Conservation (phyloP, 2,329 filamentous ascomycete genomes). For the Stagonosporopsis chrysanthemi region DNA sequence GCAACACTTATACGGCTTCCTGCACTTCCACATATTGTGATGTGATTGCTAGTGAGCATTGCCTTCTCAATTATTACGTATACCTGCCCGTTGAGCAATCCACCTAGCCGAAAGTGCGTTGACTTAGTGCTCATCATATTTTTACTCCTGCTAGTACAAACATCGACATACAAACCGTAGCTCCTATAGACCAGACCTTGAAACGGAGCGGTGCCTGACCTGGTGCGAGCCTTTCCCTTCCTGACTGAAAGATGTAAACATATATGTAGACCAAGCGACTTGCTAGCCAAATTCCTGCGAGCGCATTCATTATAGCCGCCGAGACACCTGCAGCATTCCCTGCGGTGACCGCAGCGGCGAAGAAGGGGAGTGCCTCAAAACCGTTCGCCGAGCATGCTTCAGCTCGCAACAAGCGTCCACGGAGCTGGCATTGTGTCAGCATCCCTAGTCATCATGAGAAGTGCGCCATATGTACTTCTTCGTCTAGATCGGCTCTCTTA, state of each 20-base stretch:
- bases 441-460: background rate
- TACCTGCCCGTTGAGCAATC: too few species aligned
- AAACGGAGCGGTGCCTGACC: slow-evolving; percentile 6
- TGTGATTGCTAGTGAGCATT: too few species aligned
- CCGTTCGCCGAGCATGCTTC: slow-evolving; percentile 5
- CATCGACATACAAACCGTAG: background rate
- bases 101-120: too few species aligned
- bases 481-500: slow-evolving; percentile 1
- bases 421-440: background rate
- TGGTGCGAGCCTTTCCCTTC: background rate
- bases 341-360: slow-evolving; percentile 4
- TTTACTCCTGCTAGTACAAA: slow-evolving; percentile 4
- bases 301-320: background rate
- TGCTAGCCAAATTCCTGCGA: background rate
- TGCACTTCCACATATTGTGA: too few species aligned
- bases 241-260: slow-evolving; percentile 3
- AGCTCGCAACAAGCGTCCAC: slow-evolving; percentile 1
- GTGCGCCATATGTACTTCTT: background rate
- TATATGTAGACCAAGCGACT: slow-evolving; percentile 3
- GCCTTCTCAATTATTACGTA: too few species aligned
- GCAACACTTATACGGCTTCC: too few species aligned
- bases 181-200: slow-evolving; percentile 1
- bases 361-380: slow-evolving; percentile 9
- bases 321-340: slow-evolving; percentile 2
- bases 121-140: background rate